phyloP scores from a whole-genome alignment of 2,329 filamentous ascomycete genomes.

The Shiraia bambusicola region DNA sequence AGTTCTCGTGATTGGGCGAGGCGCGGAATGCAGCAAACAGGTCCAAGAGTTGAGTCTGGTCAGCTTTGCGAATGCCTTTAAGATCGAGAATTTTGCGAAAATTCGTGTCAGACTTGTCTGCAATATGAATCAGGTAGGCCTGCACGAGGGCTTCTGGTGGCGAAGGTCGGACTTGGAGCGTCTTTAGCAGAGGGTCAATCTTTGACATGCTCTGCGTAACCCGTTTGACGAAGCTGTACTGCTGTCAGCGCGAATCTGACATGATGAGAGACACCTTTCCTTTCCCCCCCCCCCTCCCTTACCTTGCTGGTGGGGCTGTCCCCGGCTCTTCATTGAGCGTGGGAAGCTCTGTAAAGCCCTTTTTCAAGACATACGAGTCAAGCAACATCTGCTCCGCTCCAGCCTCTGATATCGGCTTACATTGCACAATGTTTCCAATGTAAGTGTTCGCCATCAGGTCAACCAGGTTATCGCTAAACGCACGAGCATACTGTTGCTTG shows the following conservation, averaged over 20 bases:
- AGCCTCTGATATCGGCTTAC: slow-evolving; percentile 86
- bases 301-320: slow-evolving; percentile 59
- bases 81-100: slow-evolving; percentile 95
- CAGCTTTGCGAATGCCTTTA: slow-evolving; percentile 81
- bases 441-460: slow-evolving; percentile 80
- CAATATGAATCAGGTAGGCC: slow-evolving; percentile 96
- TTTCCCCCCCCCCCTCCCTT: too few relatives aligned
- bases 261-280: too few relatives aligned
- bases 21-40: slow-evolving; percentile 85
- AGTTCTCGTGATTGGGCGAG: slow-evolving; percentile 64
- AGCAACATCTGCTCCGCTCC: slow-evolving; percentile 98
- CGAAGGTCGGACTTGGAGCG: slow-evolving; percentile 86
- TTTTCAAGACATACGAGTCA: slow-evolving; percentile 88
- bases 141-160: slow-evolving; percentile 94
- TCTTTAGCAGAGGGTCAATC: slow-evolving; percentile 91
- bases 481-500: slow-evolving; percentile 91
- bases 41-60: slow-evolving; percentile 81
- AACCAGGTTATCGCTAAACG: slow-evolving; percentile 94
- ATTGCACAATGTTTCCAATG: slow-evolving; percentile 81
- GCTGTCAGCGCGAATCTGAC: slow-evolving; percentile 27
- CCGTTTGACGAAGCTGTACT: slow-evolving; percentile 75
- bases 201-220: slow-evolving; percentile 81
- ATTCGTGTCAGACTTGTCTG: slow-evolving; percentile 87
- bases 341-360: slow-evolving; percentile 71
- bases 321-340: slow-evolving; percentile 58